Conservation (phyloP, 768 basidiomycete genomes). For the Suillus variegatus region DNA sequence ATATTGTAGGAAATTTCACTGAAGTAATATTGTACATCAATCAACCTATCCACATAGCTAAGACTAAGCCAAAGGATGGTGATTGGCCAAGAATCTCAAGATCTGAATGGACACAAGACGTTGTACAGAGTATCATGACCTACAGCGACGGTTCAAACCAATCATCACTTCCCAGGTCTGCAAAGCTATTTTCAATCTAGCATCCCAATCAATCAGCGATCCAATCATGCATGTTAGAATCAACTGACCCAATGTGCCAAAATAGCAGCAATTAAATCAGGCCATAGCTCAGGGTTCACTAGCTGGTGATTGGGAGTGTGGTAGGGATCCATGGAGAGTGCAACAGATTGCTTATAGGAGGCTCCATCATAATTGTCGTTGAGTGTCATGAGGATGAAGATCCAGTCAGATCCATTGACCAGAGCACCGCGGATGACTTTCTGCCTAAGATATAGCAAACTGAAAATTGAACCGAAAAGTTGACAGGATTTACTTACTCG, state of each 20-base stretch:
- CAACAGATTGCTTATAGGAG: neutral
- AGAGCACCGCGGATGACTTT: neutral
- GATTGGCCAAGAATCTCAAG: neutral
- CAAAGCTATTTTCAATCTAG: too few species aligned
- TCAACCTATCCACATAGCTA: too few species aligned
- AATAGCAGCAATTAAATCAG: too few species aligned
- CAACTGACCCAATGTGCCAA: too few species aligned
- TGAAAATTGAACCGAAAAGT: neutral
- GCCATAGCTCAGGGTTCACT: neutral
- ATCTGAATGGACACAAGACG: neutral
- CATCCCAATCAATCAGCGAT: too few species aligned
- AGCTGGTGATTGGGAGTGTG: neutral
- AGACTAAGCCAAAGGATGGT: too few species aligned
- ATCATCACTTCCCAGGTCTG: too few species aligned
- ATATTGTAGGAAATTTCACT: too few species aligned
- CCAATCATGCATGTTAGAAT: too few species aligned
- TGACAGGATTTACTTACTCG: neutral
- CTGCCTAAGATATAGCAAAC: neutral
- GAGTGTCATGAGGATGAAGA: neutral
- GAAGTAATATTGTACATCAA: too few species aligned
- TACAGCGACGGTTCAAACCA: neutral
- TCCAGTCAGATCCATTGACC: neutral
- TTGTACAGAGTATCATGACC: neutral
- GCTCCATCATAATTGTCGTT: neutral
- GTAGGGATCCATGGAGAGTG: neutral